Conservation (phyloP, 768 basidiomycete genomes). For the Terana coerulea region DNA sequence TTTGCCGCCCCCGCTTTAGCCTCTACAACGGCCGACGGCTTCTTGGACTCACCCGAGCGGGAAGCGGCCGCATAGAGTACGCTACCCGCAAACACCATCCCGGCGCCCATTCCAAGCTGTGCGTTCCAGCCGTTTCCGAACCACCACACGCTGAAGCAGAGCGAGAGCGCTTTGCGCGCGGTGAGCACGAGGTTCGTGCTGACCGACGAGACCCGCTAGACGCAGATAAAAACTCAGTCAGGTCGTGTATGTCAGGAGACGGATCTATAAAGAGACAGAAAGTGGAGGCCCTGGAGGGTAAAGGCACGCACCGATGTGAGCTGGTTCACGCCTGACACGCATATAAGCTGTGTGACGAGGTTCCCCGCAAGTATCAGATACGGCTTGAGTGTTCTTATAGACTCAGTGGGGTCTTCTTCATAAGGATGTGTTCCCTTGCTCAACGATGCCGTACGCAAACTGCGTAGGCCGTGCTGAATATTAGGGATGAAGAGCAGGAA, state of each 20-base stretch:
- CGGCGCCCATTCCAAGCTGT: conserved; percentile 61
- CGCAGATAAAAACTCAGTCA: not conserved
- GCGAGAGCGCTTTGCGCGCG: conserved; percentile 72
- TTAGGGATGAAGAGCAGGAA: conserved; percentile 60
- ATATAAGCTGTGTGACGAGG: conserved; percentile 71
- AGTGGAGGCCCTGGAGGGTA: not conserved
- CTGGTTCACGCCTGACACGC: conserved; percentile 78
- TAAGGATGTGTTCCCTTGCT: too few relatives aligned
- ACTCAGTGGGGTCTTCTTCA: too few relatives aligned
- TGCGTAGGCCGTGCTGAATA: conserved; percentile 51
- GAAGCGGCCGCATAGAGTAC: conserved; percentile 41
- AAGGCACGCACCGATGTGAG: conserved; percentile 62
- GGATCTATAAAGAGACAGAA: too few relatives aligned
- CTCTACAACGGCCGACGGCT: too few relatives aligned
- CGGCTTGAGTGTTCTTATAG: too few relatives aligned
- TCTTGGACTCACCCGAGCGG: not conserved
- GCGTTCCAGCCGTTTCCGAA: conserved; percentile 72
- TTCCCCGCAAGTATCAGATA: conserved; percentile 60
- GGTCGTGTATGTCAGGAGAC: not conserved
- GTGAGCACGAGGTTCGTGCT: conserved; percentile 82
- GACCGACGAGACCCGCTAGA: conserved; percentile 69
- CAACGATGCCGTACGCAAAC: conserved; percentile 41
- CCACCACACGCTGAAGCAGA: conserved; percentile 83
- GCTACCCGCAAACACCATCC: conserved; percentile 71
- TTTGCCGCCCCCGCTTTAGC: not conserved